Percentiles rank a stretch among this genome's conserved stretches.
phyloP scores from a whole-genome alignment of 345 rosid genomes.

The Barbarea vulgaris region DNA sequence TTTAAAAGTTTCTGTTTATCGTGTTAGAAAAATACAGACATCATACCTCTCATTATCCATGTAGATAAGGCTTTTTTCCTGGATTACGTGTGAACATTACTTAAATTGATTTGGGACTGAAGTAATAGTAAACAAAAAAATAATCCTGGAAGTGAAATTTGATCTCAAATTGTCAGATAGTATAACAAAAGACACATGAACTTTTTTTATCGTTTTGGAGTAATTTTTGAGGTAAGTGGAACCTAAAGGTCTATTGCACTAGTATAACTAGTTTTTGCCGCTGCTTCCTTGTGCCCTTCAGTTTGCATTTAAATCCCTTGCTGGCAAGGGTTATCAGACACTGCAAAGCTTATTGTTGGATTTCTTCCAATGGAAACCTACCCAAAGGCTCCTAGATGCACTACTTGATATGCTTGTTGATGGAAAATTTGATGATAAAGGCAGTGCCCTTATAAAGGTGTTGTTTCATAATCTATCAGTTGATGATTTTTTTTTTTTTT shows the following conservation, averaged over 20 bases:
- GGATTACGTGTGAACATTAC: background rate
- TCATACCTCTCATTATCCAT: conserved; percentile 1
- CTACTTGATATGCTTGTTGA: conserved; percentile 99
- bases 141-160: conserved; percentile 15
- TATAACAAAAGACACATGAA: background rate
- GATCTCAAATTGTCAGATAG: conserved; percentile 18
- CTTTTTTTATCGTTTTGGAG: conserved; percentile 6
- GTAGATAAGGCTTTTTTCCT: conserved; percentile 8
- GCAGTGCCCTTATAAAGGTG: conserved; percentile 75
- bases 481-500: background rate
- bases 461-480: conserved; percentile 16
- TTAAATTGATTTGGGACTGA: conserved; percentile 17
- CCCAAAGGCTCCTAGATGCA: conserved; percentile 75
- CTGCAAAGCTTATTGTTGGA: conserved; percentile 87
- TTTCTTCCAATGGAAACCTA: conserved; percentile 78
- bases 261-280: conserved; percentile 15
- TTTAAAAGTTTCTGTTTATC: background rate
- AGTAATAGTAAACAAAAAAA: background rate
- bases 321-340: conserved; percentile 92
- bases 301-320: conserved; percentile 88
- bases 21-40: background rate
- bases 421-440: conserved; percentile 76
- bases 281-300: conserved; percentile 41
- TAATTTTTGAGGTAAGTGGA: conserved; percentile 10
- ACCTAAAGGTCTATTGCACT: conserved; percentile 9